Percentiles rank a stretch among this genome's conserved stretches.
Evolutionary conservation across 2,329 filamentous ascomycete genomes (phyloP).

Genomic region (Paecilomyces sp.): DNA sequence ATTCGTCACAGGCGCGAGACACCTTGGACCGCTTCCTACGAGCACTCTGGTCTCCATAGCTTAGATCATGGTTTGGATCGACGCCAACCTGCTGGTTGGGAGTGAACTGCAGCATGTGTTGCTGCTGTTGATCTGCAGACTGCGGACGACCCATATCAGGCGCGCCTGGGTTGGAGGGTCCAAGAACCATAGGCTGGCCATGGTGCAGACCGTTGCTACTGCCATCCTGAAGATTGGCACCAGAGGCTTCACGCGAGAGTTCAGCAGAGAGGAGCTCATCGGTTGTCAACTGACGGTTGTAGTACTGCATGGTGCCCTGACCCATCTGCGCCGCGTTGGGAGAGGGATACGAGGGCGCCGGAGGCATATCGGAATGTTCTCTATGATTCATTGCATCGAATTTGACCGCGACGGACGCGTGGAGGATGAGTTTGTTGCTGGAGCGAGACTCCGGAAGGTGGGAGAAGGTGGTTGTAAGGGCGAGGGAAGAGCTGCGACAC

Average conservation of each 20-base stretch:
- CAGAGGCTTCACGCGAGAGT: conserved; percentile 39
- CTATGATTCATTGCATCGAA: conserved; percentile 30
- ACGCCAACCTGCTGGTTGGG: conserved; percentile 38
- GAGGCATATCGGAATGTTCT: conserved; percentile 37
- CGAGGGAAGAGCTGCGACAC: conserved; percentile 18
- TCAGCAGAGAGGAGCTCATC: conserved; percentile 44
- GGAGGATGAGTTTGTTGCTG: conserved; percentile 14
- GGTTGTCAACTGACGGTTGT: conserved; percentile 37
- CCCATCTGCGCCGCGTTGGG: conserved; percentile 38
- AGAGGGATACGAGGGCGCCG: conserved; percentile 37
- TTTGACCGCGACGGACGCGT: conserved; percentile 5
- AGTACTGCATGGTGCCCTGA: conserved; percentile 37
- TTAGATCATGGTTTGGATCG: conserved; percentile 41
- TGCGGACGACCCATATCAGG: conserved; percentile 30
- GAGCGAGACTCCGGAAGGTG: conserved; percentile 25
- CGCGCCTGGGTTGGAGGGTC: conserved; percentile 26
- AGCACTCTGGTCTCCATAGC: conserved; percentile 54
- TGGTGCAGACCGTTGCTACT: conserved; percentile 34
- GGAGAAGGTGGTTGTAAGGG: conserved; percentile 14
- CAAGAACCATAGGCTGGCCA: conserved; percentile 32
- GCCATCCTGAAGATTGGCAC: conserved; percentile 35
- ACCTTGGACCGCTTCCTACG: conserved; percentile 77
- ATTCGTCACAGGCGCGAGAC: conserved; percentile 83
- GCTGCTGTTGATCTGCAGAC: conserved; percentile 32
- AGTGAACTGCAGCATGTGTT: conserved; percentile 36